Evolutionary conservation across 1,139 yeast genomes (phyloP).

Genomic region (Kodamaea suecica): DNA sequence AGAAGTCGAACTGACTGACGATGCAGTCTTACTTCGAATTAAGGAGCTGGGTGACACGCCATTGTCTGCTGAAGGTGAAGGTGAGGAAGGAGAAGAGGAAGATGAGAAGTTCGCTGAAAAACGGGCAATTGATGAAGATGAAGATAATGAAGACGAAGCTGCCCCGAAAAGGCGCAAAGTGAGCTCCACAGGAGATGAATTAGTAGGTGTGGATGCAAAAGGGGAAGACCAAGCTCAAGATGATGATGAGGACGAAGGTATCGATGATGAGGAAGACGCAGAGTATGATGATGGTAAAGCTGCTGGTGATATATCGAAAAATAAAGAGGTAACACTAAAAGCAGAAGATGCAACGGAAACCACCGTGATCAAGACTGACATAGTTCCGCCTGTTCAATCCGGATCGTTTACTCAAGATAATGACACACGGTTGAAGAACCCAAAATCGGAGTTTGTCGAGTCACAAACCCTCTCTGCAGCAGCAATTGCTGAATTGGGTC

Average conservation of each 20-base stretch:
- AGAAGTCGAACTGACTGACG: conserved; percentile 46
- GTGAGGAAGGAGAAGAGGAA: conserved; percentile 9
- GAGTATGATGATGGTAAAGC: conserved; percentile 1
- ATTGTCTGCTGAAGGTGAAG: conserved; percentile 8
- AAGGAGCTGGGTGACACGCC: conserved; percentile 13
- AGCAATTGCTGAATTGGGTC: conserved; percentile 60
- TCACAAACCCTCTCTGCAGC: conserved; percentile 70
- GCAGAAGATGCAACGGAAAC: neutral
- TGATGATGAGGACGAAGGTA: conserved; percentile 3
- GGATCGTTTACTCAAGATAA: conserved; percentile 49
- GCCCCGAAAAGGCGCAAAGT: neutral
- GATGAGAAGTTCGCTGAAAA: conserved; percentile 7
- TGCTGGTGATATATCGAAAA: neutral
- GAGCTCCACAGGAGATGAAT: neutral
- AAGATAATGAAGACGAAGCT: conserved; percentile 4
- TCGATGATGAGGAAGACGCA: conserved; percentile 2
- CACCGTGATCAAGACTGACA: conserved; percentile 25
- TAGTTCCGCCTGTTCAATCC: conserved; percentile 43
- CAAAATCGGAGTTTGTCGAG: conserved; percentile 74
- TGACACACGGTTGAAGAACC: conserved; percentile 65
- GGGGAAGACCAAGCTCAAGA: conserved; percentile 8
- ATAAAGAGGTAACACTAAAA: neutral
- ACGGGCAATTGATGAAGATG: conserved; percentile 9
- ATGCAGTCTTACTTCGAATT: conserved; percentile 25
- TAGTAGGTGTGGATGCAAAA: conserved; percentile 2